Percentiles rank a stretch among this genome's conserved stretches.
These are phyloP conservation scores for Phytophthora boehmeriae DNA, from an alignment of 352 stramenopile species.

Conservation along the genomic window DNA sequence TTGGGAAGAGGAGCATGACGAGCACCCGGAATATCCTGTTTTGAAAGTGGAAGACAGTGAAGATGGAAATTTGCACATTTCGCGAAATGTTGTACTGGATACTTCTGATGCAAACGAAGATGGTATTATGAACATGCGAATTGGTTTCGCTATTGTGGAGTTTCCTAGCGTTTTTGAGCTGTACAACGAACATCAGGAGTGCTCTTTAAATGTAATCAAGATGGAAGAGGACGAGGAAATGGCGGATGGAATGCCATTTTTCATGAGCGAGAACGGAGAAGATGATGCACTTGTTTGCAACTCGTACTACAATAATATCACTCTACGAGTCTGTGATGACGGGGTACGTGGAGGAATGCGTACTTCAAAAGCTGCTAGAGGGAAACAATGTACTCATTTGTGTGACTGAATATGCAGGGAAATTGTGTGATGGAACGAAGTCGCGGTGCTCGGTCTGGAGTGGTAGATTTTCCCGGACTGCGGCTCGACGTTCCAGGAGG, in stretches of 20 bases:
- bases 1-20: conserved; percentile 30
- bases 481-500: conserved; percentile 69
- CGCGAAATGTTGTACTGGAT: conserved; percentile 71
- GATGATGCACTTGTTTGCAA: conserved; percentile 67
- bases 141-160: conserved; percentile 67
- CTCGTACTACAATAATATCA: conserved; percentile 73
- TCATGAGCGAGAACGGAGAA: conserved; percentile 70
- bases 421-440: conserved; percentile 70
- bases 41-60: conserved; percentile 55
- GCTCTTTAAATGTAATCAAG: conserved; percentile 67
- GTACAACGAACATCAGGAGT: conserved; percentile 76
- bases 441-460: conserved; percentile 48
- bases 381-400: neutral
- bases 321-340: conserved; percentile 57
- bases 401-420: conserved; percentile 27
- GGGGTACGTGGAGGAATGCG: conserved; percentile 36
- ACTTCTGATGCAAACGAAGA: conserved; percentile 72
- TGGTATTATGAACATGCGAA: conserved; percentile 62
- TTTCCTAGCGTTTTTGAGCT: conserved; percentile 74
- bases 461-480: conserved; percentile 61
- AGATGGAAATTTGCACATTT: conserved; percentile 56
- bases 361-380: neutral
- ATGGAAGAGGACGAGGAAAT: conserved; percentile 83
- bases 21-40: conserved; percentile 43
- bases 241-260: conserved; percentile 60